These are phyloP conservation scores for Diutina neorugosa DNA, from an alignment of 1,139 yeast species.

Conservation along the genomic window DNA sequence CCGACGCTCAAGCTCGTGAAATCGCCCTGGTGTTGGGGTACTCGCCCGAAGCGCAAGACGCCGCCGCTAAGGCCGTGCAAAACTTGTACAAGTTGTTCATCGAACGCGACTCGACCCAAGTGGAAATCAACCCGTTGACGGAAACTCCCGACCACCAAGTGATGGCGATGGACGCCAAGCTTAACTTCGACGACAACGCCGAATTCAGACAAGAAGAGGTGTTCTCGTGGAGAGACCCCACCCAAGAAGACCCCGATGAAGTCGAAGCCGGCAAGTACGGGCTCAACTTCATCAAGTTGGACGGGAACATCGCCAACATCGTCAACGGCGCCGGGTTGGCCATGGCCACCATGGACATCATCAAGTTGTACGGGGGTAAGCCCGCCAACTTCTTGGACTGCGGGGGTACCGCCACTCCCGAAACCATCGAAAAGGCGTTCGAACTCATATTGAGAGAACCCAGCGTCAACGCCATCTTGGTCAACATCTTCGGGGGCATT, in stretches of 20 bases:
- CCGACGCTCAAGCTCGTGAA: constrained; percentile 61
- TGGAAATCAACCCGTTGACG: constrained; percentile 95
- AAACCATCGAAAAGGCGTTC: constrained; percentile 95
- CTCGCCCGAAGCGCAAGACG: constrained; percentile 64
- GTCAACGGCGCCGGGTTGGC: constrained; percentile 99
- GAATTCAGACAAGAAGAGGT: constrained; percentile 90
- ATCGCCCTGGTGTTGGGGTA: constrained; percentile 78
- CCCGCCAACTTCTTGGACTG: constrained; percentile 99
- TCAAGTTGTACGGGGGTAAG: constrained; percentile 94
- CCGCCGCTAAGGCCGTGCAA: constrained; percentile 80
- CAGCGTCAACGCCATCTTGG: constrained; percentile 90
- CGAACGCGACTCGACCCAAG: constrained; percentile 94
- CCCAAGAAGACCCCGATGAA: constrained; percentile 98
- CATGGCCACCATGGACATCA: constrained; percentile 99
- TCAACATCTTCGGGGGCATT: constrained; percentile 97
- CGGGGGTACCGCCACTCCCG: constrained; percentile 99
- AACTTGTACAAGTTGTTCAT: constrained; percentile 79
- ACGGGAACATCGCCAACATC: constrained; percentile 96
- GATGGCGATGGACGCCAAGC: constrained; percentile 92
- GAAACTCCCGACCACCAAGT: constrained; percentile 88
- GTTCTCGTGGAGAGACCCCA: constrained; percentile 63
- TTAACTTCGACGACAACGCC: constrained; percentile 96
- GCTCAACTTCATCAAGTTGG: constrained; percentile 91
- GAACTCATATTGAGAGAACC: constrained; percentile 82
- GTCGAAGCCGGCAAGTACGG: constrained; percentile 84